Base-by-base conservation (phyloP, 2,329 filamentous ascomycete species). In the Orbilia blumenaviensis region DNA sequence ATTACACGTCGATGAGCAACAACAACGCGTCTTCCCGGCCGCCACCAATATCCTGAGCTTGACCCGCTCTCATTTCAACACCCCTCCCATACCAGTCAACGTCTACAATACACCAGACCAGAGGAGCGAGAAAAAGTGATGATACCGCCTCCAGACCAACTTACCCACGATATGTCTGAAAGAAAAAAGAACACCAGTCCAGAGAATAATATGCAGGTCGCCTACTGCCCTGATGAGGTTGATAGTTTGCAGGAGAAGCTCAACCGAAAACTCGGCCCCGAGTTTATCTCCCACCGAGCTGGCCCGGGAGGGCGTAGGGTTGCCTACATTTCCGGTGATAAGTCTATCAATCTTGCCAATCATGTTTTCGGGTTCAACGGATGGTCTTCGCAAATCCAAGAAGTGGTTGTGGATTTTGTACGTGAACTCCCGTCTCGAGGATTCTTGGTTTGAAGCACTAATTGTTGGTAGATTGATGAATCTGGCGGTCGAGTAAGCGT, bases 301-400 rank as follows among this genome's bases (percentile, higher is more conserved):
- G 95, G 95, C 1, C 91, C 93, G 10, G 91, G 90, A 8, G 94
- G 94, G 58, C 88, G 90, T 78, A 94, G 92, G 82, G 92, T 99
- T 16, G 93, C 96, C 82, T 99, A 99, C 83, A 87, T 99, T 61
- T 89, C 93, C n/a, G 94, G 93, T 0, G 94, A 98, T 81, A 99
- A 99, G 84, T 94, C 92, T 81, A 99, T 99, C 82, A 91, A 92
- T 71, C 90, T 97, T 62, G 94, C 94, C 64, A 97, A 97, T 81
- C 92, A 97, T 82, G 90, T 97, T 0, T 97, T 97, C 84, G 94
- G 94, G 8, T 97, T 97, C 85, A 97, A 97, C 84, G 94, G 94
- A 80, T 99, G 95, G 95, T 97, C 92, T 8, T 96, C 92, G 67
- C 91, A 91, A n/a, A 95, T 99, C 74, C 92, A 94, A 81, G 93